phyloP scores from a whole-genome alignment of 768 basidiomycete genomes.

The Pleurotus tuoliensis region DNA sequence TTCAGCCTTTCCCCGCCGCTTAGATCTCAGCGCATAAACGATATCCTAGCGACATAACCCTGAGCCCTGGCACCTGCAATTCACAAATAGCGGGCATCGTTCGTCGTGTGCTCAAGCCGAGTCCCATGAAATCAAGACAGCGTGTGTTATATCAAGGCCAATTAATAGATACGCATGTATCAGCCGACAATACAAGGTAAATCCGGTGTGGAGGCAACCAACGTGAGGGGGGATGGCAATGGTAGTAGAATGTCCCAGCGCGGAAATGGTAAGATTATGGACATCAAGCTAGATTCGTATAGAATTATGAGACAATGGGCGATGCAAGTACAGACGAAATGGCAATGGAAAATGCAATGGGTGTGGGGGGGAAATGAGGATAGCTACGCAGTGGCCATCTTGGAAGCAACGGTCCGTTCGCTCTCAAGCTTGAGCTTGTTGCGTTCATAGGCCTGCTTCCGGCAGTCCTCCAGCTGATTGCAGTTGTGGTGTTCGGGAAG shows the following conservation, averaged over 20 bases:
- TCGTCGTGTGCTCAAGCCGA: too few relatives aligned
- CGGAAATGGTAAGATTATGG: not conserved
- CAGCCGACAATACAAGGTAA: not conserved
- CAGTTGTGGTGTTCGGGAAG: constrained; percentile 88
- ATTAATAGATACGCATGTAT: not conserved
- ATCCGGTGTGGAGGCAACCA: not conserved
- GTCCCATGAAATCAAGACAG: too few relatives aligned
- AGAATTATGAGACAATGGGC: not conserved
- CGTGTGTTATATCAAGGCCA: not conserved
- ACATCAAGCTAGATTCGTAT: not conserved
- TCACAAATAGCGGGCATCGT: too few relatives aligned
- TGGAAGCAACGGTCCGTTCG: constrained; percentile 81
- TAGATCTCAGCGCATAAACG: not conserved
- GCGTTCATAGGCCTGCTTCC: constrained; percentile 82
- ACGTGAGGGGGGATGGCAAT: not conserved
- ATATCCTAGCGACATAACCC: too few relatives aligned
- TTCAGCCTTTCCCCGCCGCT: not conserved
- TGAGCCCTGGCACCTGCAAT: too few relatives aligned
- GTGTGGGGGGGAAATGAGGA: constrained; percentile 5
- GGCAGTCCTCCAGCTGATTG: constrained; percentile 77
- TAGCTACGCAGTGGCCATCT: constrained; percentile 74
- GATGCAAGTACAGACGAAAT: constrained; percentile 6
- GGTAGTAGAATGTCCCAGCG: not conserved
- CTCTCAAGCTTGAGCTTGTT: constrained; percentile 88
- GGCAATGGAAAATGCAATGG: constrained; percentile 13